Evolutionary conservation across 345 rosid genomes (phyloP).

Genomic region (Cardiospermum halicacabum): DNA sequence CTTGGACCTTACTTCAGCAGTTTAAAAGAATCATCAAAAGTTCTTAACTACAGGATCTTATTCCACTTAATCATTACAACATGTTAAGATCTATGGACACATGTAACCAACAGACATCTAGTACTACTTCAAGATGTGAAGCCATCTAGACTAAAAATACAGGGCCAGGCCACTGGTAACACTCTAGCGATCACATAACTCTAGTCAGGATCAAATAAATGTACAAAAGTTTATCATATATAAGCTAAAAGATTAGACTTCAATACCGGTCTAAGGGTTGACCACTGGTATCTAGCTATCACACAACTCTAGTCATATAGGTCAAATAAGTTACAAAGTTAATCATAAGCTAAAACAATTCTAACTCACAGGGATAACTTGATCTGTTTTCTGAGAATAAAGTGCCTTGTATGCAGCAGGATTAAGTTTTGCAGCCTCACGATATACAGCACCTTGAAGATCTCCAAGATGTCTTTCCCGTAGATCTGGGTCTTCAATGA

Average conservation of each 20-base stretch:
- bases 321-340: not conserved
- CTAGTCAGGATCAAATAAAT: too few relatives aligned
- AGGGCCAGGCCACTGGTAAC: too few relatives aligned
- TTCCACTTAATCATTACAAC: not conserved
- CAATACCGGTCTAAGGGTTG: not conserved
- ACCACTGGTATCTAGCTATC: not conserved
- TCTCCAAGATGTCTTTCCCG: constrained; percentile 82
- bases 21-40: not conserved
- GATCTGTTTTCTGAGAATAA: constrained; percentile 43
- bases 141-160: constrained; percentile 1
- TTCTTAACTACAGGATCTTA: not conserved
- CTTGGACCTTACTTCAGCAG: not conserved
- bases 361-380: constrained; percentile 71
- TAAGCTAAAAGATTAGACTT: too few relatives aligned
- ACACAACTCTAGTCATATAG: not conserved
- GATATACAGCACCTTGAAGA: constrained; percentile 65
- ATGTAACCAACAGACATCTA: not conserved
- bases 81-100: not conserved
- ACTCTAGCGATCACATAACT: too few relatives aligned
- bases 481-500: constrained; percentile 51
- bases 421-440: constrained; percentile 44
- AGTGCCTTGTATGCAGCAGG: constrained; percentile 62
- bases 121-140: not conserved
- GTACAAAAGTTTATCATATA: too few relatives aligned
- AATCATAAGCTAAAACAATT: not conserved